Evolutionary conservation across 2,329 filamentous ascomycete genomes (phyloP), one percentile per base, ranked within the genome.

Genomic region (Calonectria pseudoreteaudii): DNA sequence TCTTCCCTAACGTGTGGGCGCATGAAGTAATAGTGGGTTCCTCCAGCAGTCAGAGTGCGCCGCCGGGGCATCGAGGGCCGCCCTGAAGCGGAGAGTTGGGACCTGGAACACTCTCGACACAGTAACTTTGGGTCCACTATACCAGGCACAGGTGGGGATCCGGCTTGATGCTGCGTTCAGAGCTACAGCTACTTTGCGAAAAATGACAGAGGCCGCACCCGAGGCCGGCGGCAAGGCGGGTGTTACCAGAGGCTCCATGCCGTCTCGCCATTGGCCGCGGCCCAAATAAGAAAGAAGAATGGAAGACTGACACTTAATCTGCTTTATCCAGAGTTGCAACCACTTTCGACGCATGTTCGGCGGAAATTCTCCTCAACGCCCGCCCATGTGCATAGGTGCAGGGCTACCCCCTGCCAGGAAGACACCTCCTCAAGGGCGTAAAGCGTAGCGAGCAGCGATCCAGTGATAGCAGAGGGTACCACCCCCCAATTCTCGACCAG

Each of bases 381-480:
- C 60, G 70, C 36, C 64, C 52, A 67, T 66, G 52, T 56, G 31
- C 65, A 30, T 52, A 66, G 62, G 30, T 58, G 31, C 44, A 75
- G 71, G 70, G 73, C 76, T 77, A 50, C 41, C 56, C 74, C 68
- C 74, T 73, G 78, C 78, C 78, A 62, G 36, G 28, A 49, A 65
- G 34, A 28, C 62, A 66, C 47, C 23, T 41, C n/a, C 53, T 71
- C 60, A 56, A 26, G 44, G 47, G 23, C 50, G 66, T 18, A 44
- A 62, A 72, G 53, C 47, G 49, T 49, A 65, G 53, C 64, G 38
- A 44, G 58, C 36, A 72, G 56, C 53, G 56, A 68, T 52, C 30
- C 67, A 31, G 31, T 49, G 62, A 68, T 41, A 44, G n/a, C 66
- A 65, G 34, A 41, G 56, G 18, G 23, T n/a, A 30, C 56, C 52